phyloP scores from a whole-genome alignment of 345 rosid genomes.

The Clausena lansium region DNA sequence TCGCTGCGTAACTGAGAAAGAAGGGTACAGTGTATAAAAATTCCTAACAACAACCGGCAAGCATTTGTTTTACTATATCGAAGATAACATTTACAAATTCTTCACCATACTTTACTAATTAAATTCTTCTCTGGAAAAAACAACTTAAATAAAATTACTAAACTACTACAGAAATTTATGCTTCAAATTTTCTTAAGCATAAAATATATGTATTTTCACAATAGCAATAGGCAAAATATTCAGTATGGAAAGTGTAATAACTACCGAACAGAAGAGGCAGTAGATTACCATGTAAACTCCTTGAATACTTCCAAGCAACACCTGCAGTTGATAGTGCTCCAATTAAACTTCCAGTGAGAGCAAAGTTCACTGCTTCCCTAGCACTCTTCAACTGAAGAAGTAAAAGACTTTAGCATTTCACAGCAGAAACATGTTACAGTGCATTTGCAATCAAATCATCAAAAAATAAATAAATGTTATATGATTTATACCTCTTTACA shows the following conservation, averaged over 20 bases:
- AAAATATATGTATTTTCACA: not conserved
- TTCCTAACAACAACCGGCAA: not conserved
- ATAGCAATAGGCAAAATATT: not conserved
- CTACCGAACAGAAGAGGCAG: constrained; percentile 3
- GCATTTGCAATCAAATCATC: not conserved
- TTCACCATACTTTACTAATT: not conserved
- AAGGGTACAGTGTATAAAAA: no score
- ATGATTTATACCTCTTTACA: not conserved
- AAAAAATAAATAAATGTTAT: not conserved
- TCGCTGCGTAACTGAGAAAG: not conserved
- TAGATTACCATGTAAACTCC: constrained; percentile 69
- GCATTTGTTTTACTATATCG: not conserved
- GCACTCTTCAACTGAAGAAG: constrained; percentile 72
- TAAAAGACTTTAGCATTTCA: not conserved
- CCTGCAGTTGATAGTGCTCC: constrained; percentile 85
- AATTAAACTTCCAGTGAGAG: constrained; percentile 52
- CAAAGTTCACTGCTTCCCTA: constrained; percentile 65
- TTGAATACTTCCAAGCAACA: constrained; percentile 87
- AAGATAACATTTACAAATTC: not conserved
- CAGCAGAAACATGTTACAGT: not conserved
- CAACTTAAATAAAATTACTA: not conserved
- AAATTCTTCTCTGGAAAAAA: not conserved
- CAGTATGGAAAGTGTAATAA: not conserved
- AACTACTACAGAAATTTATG: not conserved
- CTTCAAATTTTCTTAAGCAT: constrained; percentile 1